These are phyloP conservation scores for Colletotrichum kahawae DNA, from an alignment of 2,329 filamentous ascomycete genomes.

Conservation along the genomic window DNA sequence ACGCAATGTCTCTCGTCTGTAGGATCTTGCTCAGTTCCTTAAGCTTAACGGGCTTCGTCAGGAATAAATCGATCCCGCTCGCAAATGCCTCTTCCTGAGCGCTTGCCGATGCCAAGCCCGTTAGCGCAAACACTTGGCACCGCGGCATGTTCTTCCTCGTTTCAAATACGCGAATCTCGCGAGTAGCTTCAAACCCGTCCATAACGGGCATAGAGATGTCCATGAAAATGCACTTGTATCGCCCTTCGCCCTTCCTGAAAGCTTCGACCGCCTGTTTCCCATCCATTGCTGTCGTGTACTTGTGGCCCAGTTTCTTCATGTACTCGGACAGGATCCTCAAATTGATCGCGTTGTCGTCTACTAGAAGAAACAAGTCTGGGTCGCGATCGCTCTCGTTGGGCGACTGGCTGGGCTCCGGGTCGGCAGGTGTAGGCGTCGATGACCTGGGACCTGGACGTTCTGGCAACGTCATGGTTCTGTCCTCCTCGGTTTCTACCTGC, in stretches of 20 bases:
- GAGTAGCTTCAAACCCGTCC: conserved; percentile 56
- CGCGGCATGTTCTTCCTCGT: conserved; percentile 42
- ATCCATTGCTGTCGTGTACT: conserved; percentile 35
- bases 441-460: not conserved
- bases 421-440: not conserved
- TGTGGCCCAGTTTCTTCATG: conserved; percentile 36
- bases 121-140: conserved; percentile 56
- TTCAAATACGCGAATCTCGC: conserved; percentile 56
- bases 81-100: conserved; percentile 58
- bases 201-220: conserved; percentile 65
- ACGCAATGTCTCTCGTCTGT: not conserved
- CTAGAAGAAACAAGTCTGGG: conserved; percentile 34
- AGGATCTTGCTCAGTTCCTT: conserved; percentile 37
- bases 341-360: conserved; percentile 48
- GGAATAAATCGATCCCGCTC: conserved; percentile 57
- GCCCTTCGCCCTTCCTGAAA: conserved; percentile 26
- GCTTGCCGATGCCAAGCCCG: conserved; percentile 53
- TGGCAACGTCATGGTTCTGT: not conserved
- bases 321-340: conserved; percentile 37
- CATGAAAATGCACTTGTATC: conserved; percentile 39
- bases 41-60: conserved; percentile 58
- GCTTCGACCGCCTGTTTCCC: conserved; percentile 38
- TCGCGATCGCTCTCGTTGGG: not conserved
- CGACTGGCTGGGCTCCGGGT: not conserved
- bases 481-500: not conserved